Conservation (phyloP, 371 early-diverging fungal species). For the Haplosporangium sp. region DNA sequence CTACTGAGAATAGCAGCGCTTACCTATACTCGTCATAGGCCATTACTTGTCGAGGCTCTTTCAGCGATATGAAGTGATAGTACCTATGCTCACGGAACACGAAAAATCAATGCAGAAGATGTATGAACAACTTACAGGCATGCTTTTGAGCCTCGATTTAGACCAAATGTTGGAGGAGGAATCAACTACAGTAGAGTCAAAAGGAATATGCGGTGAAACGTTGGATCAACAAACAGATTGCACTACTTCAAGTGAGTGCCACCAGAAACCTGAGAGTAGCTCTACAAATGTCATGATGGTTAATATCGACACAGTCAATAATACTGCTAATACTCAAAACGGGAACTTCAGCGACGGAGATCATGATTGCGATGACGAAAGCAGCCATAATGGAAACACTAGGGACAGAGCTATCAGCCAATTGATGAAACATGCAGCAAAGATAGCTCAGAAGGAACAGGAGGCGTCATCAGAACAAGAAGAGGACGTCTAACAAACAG, state of each 20-base stretch:
- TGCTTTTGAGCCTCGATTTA: slow-evolving; percentile 29
- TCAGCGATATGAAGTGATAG: slow-evolving; percentile 43
- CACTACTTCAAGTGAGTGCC: too few relatives aligned
- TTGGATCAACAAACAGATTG: background rate
- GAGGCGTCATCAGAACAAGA: background rate
- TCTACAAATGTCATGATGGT: too few relatives aligned
- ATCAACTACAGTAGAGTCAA: background rate
- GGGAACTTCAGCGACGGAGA: background rate
- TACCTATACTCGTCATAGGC: slow-evolving; percentile 7
- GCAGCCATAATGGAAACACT: background rate
- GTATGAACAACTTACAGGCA: slow-evolving; percentile 23
- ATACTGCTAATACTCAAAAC: too few relatives aligned
- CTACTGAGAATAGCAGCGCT: background rate
- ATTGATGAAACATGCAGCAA: slow-evolving; percentile 1
- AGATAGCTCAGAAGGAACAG: background rate
- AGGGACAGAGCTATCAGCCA: background rate
- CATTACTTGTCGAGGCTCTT: slow-evolving; percentile 30
- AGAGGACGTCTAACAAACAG: background rate
- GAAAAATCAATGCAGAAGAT: slow-evolving; percentile 22
- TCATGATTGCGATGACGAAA: background rate
- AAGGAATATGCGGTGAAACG: background rate
- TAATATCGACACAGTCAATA: too few relatives aligned
- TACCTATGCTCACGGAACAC: slow-evolving; percentile 26
- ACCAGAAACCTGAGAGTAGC: background rate
- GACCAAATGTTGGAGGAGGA: background rate